These are phyloP conservation scores for Westerdykella sp. DNA, from an alignment of 2,329 filamentous ascomycete species.

Conservation along the genomic window DNA sequence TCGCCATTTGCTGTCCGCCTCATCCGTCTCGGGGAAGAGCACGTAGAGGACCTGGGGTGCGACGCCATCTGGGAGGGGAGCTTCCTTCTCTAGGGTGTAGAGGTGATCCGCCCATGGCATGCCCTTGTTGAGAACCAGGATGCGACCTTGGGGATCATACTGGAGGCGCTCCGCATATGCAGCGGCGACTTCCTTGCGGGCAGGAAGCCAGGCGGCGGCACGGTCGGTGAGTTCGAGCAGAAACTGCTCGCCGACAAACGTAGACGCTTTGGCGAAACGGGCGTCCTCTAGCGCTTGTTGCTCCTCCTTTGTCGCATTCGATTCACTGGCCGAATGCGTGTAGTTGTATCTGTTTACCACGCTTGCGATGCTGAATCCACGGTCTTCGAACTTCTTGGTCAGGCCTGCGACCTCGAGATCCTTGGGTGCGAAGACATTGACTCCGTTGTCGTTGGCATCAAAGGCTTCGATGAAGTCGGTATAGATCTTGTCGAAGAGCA, in stretches of 20 bases:
- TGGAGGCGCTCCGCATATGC: constrained; percentile 66
- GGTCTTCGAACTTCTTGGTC: constrained; percentile 75
- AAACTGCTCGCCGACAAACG: constrained; percentile 86
- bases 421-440: constrained; percentile 71
- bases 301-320: constrained; percentile 33
- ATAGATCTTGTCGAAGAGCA: constrained; percentile 87
- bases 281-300: constrained; percentile 70
- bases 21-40: constrained; percentile 77
- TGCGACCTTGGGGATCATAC: constrained; percentile 66
- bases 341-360: constrained; percentile 84
- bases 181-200: constrained; percentile 67
- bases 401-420: constrained; percentile 64
- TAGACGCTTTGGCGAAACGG: constrained; percentile 70
- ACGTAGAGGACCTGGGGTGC: constrained; percentile 71
- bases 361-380: constrained; percentile 76
- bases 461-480: constrained; percentile 90
- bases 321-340: constrained; percentile 44
- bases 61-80: constrained; percentile 34
- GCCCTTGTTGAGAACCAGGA: constrained; percentile 71
- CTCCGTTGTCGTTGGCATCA: constrained; percentile 96
- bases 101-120: constrained; percentile 97
- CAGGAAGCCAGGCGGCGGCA: constrained; percentile 74
- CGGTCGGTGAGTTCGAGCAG: constrained; percentile 72
- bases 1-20: constrained; percentile 77
- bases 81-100: constrained; percentile 70